A percentile compares a stretch with the other conserved stretches of the same genome.
phyloP scores from a whole-genome alignment of 2,329 filamentous ascomycete species.

The Amylocarpus encephaloides region DNA sequence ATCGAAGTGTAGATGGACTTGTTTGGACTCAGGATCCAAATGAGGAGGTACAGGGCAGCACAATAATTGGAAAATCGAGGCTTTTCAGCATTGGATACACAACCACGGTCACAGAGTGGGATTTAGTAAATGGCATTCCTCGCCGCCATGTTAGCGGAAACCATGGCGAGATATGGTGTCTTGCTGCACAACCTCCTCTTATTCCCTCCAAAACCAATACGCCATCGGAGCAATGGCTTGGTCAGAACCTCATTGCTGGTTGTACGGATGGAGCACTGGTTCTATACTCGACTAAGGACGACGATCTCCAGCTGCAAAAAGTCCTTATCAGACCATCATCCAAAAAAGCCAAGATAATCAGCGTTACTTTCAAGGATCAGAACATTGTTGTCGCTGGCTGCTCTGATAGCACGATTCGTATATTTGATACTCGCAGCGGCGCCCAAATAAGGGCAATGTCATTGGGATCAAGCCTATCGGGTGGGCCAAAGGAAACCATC shows the following conservation, averaged over 20 bases:
- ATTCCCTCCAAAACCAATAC: slow-evolving; percentile 27
- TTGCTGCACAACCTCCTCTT: slow-evolving; percentile 69
- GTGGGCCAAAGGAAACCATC: slow-evolving; percentile 76
- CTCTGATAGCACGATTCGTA: slow-evolving; percentile 90
- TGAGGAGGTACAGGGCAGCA: slow-evolving; percentile 56
- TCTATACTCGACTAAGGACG: slow-evolving; percentile 78
- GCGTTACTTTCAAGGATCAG: slow-evolving; percentile 81
- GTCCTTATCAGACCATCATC: slow-evolving; percentile 69
- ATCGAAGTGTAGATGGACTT: slow-evolving; percentile 82
- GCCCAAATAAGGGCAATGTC: slow-evolving; percentile 75
- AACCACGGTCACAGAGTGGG: slow-evolving; percentile 89
- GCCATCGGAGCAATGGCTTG: slow-evolving; percentile 18
- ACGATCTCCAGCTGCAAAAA: slow-evolving; percentile 73
- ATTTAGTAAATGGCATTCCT: slow-evolving; percentile 71
- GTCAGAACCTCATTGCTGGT: slow-evolving; percentile 70
- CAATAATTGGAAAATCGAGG: slow-evolving; percentile 64
- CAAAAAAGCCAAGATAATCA: slow-evolving; percentile 84
- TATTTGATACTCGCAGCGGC: slow-evolving; percentile 79
- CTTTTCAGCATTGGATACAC: slow-evolving; percentile 97
- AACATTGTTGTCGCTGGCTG: slow-evolving; percentile 83
- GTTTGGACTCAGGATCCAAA: slow-evolving; percentile 86
- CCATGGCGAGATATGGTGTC: slow-evolving; percentile 94
- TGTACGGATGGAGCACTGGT: slow-evolving; percentile 89
- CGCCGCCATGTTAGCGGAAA: slow-evolving; percentile 82
- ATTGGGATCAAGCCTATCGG: slow-evolving; percentile 68